A percentile compares a stretch with the other conserved stretches of the same genome.
phyloP scores from a whole-genome alignment of 495 filamentous ascomycete species.

The Aspergillus diversus region DNA sequence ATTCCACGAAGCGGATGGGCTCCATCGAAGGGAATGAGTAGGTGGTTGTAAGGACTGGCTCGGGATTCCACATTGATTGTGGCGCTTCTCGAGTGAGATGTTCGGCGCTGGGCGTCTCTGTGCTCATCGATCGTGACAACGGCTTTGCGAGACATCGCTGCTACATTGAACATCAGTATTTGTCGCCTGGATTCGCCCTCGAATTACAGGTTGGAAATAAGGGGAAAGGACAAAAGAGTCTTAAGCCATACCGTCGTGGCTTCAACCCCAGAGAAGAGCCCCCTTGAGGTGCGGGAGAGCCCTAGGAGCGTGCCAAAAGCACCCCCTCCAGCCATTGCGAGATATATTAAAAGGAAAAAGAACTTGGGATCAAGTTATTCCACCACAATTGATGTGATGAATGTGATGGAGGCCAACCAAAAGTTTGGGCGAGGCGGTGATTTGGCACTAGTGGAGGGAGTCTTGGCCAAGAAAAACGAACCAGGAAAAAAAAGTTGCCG shows the following conservation, averaged over 20 bases:
- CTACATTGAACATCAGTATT: conserved; percentile 21
- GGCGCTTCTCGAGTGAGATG: conserved; percentile 45
- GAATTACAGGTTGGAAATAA: neutral
- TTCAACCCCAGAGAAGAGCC: conserved; percentile 47
- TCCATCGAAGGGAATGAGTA: conserved; percentile 91
- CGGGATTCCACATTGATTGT: conserved; percentile 33
- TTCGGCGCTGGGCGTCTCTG: conserved; percentile 56
- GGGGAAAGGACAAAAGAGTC: conserved; percentile 15
- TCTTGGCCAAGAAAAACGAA: conserved; percentile 34
- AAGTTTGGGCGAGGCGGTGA: conserved; percentile 44
- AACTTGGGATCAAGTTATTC: neutral
- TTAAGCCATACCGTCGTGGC: conserved; percentile 47
- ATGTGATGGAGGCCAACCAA: conserved; percentile 32
- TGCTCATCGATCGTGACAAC: conserved; percentile 73
- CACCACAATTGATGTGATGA: no score
- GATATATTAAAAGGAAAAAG: conserved; percentile 2
- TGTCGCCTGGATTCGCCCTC: conserved; percentile 15
- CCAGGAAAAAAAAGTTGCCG: conserved; percentile 45
- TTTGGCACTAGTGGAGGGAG: conserved; percentile 38
- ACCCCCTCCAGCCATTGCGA: conserved; percentile 45
- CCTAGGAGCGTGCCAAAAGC: conserved; percentile 41
- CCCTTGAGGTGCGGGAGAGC: conserved; percentile 48
- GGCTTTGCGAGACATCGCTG: conserved; percentile 56
- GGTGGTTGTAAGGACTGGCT: conserved; percentile 73
- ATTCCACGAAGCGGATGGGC: conserved; percentile 76